Evolutionary conservation across 192 early-diverging fungal species (phyloP), one percentile per base, ranked within the genome.

Genomic region (Backusella tarrabulga): DNA sequence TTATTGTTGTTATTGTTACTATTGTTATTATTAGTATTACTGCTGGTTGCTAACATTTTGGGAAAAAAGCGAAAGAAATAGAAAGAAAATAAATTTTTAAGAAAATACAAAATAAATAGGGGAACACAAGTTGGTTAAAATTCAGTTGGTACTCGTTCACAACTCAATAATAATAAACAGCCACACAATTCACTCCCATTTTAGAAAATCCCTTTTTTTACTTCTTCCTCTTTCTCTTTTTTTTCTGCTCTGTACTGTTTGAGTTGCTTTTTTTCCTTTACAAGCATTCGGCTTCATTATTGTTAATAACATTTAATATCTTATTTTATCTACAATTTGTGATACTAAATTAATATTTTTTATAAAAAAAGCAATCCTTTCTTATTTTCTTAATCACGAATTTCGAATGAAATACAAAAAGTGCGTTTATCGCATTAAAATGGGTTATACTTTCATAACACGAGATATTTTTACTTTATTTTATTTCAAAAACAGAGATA

Each of bases 91-190:
- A 56, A 56, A 21, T 21, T 56, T n/a, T 9, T 56, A 21, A 56
- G n/a, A 56, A 56, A 21, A 56, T n/a, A 32, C 32, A 56, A 56
- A 56, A 21, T 21, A 56, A 56, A 56, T 56, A 56, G 54, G 54
- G 54, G 54, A 56, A 56, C 54, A 56, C 54, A 56, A 56, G 54
- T 56, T 56, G 54, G 54, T 56, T 56, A 23, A 56, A 56, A 56
- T 56, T 56, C 54, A 56, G 54, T 56, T 21, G 54, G 19, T 56
- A 26, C 54, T 56, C 54, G 54, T 56, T 56, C 21, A 2, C 54
- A 21, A 56, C 21, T 56, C 54, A 56, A 56, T 56, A 56, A 56
- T 17, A 44, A 44, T 40, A 40, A 40, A 56, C 54, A 21, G 54
- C 54, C 54, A 56, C 54, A 21, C 42, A 17, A 44, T 44, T 44